These are phyloP conservation scores for Dalbergia cultrata DNA, from an alignment of 306 rosid genomes.

Conservation along the genomic window DNA sequence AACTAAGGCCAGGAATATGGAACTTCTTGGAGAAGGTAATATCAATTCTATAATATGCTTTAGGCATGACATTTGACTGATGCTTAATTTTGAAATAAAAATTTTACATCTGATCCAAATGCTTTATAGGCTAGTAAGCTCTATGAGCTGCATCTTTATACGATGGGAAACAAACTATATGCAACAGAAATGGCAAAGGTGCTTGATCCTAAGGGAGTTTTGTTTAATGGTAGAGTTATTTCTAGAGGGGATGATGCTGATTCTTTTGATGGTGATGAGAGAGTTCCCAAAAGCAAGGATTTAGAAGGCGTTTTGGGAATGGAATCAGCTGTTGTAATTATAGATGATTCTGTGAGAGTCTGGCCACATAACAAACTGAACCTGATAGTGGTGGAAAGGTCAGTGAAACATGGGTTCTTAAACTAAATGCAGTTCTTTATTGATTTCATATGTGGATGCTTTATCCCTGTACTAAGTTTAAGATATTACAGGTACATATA, in stretches of 20 bases:
- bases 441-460: constrained; percentile 35
- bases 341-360: constrained; percentile 98
- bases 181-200: constrained; percentile 99
- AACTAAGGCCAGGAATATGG: constrained; percentile 98
- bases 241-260: constrained; percentile 95
- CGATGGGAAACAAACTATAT: constrained; percentile 98
- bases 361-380: constrained; percentile 99
- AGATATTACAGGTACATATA: constrained; percentile 77
- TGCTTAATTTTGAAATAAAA: constrained; percentile 32
- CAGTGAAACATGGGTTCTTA: constrained; percentile 37
- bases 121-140: constrained; percentile 90
- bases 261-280: constrained; percentile 78
- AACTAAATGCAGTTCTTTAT: constrained; percentile 11
- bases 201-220: constrained; percentile 88
- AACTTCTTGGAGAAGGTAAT: constrained; percentile 93
- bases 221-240: constrained; percentile 94
- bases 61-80: constrained; percentile 16
- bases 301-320: constrained; percentile 99
- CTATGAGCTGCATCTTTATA: constrained; percentile 95
- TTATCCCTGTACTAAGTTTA: constrained; percentile 46
- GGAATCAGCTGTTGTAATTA: constrained; percentile 94
- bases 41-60: constrained; percentile 30
- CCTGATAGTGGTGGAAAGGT: constrained; percentile 98
- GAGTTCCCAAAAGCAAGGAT: constrained; percentile 94
- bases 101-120: constrained; percentile 38